These are phyloP conservation scores for Leccinum aurantiacum DNA, from an alignment of 768 basidiomycete genomes.

Conservation along the genomic window DNA sequence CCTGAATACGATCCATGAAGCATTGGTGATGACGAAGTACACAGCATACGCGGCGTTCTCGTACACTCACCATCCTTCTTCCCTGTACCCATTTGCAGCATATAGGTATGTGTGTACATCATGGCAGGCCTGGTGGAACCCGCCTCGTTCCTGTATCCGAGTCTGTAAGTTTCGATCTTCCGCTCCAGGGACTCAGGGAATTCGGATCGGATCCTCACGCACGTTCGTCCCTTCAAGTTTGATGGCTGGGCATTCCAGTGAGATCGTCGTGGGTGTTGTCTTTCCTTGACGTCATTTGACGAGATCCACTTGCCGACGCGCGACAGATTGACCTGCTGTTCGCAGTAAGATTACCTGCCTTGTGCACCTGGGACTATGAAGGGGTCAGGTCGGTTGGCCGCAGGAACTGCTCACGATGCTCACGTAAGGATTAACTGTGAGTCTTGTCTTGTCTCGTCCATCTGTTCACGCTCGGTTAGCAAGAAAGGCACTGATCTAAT, in stretches of 20 bases:
- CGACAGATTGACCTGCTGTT: not conserved
- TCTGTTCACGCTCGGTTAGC: not conserved
- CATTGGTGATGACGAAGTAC: not conserved
- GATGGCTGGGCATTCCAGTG: not conserved
- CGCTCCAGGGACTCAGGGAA: not conserved
- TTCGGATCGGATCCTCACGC: not conserved
- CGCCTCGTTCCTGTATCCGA: not conserved
- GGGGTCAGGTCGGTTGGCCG: not conserved
- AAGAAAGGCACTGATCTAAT: not conserved
- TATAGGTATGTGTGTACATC: not conserved
- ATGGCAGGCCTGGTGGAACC: not conserved
- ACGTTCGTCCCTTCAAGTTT: not conserved
- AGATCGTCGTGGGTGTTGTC: not conserved
- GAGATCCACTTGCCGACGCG: not conserved
- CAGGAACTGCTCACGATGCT: too few relatives aligned
- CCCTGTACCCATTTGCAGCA: not conserved
- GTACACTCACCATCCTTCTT: not conserved
- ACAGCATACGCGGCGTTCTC: not conserved
- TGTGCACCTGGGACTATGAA: not conserved
- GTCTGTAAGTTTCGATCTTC: not conserved
- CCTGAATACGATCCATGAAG: not conserved
- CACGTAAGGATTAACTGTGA: too few relatives aligned
- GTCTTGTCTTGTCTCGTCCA: not conserved
- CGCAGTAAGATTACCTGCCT: not conserved
- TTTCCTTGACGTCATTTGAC: not conserved